A percentile compares a stretch with the other conserved stretches of the same genome.
These are phyloP conservation scores for Discostella stelligeroides DNA, from an alignment of 108 stramenopile genomes.

Conservation along the genomic window DNA sequence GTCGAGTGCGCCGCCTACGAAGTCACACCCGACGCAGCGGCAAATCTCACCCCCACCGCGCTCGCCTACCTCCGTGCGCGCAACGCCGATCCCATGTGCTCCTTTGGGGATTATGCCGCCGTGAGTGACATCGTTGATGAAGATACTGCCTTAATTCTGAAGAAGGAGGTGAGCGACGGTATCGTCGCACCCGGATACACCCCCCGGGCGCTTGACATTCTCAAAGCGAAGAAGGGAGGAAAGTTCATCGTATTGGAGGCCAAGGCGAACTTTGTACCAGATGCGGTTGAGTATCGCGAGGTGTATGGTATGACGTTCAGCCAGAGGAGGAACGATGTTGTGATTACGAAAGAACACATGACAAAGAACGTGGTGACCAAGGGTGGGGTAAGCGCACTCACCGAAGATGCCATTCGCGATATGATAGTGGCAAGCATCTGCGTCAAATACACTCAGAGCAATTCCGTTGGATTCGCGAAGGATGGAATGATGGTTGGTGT, in stretches of 20 bases:
- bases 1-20: slow-evolving; percentile 91
- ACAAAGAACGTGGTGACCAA: slow-evolving; percentile 56
- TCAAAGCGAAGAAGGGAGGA: slow-evolving; percentile 96
- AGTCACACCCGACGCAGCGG: slow-evolving; percentile 67
- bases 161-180: slow-evolving; percentile 97
- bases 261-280: slow-evolving; percentile 80
- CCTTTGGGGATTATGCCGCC: slow-evolving; percentile 98
- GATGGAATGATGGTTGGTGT: slow-evolving; percentile 99
- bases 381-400: slow-evolving; percentile 65
- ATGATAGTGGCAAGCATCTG: slow-evolving; percentile 96
- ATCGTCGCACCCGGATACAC: slow-evolving; percentile 99
- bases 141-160: slow-evolving; percentile 92
- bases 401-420: slow-evolving; percentile 94
- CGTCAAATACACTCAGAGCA: slow-evolving; percentile 98
- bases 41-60: slow-evolving; percentile 86
- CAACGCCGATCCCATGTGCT: slow-evolving; percentile 99
- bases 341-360: slow-evolving; percentile 83
- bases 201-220: slow-evolving; percentile 92
- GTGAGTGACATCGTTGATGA: slow-evolving; percentile 96
- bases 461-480: slow-evolving; percentile 96
- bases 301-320: slow-evolving; percentile 97
- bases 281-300: slow-evolving; percentile 95
- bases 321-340: slow-evolving; percentile 94
- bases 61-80: slow-evolving; percentile 97
- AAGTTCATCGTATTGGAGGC: slow-evolving; percentile 97